Conservation (phyloP, 805 yeast genomes). For the Lachancea waltii region DNA sequence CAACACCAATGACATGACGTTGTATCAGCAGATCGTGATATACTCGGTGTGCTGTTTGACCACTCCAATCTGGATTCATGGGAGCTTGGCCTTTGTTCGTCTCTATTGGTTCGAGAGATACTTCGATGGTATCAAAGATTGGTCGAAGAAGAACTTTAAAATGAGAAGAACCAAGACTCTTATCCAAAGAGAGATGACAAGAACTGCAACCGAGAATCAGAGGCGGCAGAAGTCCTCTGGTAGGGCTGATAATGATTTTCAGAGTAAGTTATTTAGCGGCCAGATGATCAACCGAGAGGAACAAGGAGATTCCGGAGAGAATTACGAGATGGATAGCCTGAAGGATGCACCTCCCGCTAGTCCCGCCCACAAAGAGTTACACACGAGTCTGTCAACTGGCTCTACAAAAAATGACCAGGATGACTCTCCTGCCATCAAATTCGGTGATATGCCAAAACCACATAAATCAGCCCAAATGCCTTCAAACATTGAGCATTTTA, state of each 20-base stretch:
- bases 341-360: slow-evolving; percentile 1
- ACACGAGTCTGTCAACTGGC: slow-evolving; percentile 5
- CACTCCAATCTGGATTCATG: slow-evolving; percentile 86
- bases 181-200: slow-evolving; percentile 28
- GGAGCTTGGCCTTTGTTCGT: slow-evolving; percentile 67
- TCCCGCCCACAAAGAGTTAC: slow-evolving; percentile 1
- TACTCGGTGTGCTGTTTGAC: slow-evolving; percentile 58
- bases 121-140: slow-evolving; percentile 72
- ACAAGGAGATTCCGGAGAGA: slow-evolving; percentile 12
- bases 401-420: slow-evolving; percentile 5
- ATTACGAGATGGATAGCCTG: slow-evolving; percentile 7
- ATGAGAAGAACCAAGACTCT: slow-evolving; percentile 62
- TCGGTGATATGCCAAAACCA: slow-evolving; percentile 8
- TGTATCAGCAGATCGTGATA: slow-evolving; percentile 76
- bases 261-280: slow-evolving; percentile 33
- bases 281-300: slow-evolving; percentile 31
- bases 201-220: slow-evolving; percentile 3
- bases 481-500: slow-evolving; percentile 26
- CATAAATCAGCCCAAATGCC: slow-evolving; percentile 3
- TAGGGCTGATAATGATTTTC: slow-evolving; percentile 22
- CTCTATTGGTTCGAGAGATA: slow-evolving; percentile 84
- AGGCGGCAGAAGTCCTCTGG: slow-evolving; percentile 1
- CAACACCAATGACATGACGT: slow-evolving; percentile 51
- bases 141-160: slow-evolving; percentile 70
- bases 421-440: slow-evolving; percentile 4